Evolutionary conservation across 1,139 yeast genomes (phyloP), one percentile per base, ranked within the genome.

Genomic region (Sugiyamaella paludigena): DNA sequence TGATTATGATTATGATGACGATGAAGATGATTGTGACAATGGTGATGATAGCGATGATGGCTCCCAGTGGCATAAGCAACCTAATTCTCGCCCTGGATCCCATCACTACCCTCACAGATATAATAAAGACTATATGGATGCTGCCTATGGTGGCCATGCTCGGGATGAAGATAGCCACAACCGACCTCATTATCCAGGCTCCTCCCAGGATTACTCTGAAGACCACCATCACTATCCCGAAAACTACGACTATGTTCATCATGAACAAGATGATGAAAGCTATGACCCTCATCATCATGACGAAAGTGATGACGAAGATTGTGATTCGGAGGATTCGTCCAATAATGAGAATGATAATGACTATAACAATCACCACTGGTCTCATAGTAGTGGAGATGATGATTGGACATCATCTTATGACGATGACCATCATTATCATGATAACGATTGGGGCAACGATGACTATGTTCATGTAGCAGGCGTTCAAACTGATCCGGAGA

Each of bases 1-100:
- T 28, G 35, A 34, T 11, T 31, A 34, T 30, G 56, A 58, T 11
- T 52, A 56, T 7, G 54, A 52, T 7, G 60, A 57, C 12, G 58
- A 57, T 30, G 60, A 55, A 30, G 60, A 60, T 19, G 66, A 62
- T 19, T 61, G 67, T 41, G 66, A 62, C 42, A 62, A 64, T 43
- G 67, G 67, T 7, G 62, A 64, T 30, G 67, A 64, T 39, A 49
- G 45, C 24, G 68, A 63, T 35, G 66, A 63, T 39, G 68, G 67
- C 6, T 55, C 45, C 15, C 45, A 42, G 31, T 42, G 45, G 45
- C 45, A 42, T 19, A 35, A 38, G 27, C 45, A 36, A 12, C 40
- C 39, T 12, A 27, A n/a, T n/a, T 9, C 24, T 16, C 45, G 36
- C 8, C 28, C 47, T 15, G 26, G 36, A 19, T 31, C 29, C 19